These are phyloP conservation scores for Fagus sylvatica DNA, from an alignment of 306 rosid species.

Conservation along the genomic window DNA sequence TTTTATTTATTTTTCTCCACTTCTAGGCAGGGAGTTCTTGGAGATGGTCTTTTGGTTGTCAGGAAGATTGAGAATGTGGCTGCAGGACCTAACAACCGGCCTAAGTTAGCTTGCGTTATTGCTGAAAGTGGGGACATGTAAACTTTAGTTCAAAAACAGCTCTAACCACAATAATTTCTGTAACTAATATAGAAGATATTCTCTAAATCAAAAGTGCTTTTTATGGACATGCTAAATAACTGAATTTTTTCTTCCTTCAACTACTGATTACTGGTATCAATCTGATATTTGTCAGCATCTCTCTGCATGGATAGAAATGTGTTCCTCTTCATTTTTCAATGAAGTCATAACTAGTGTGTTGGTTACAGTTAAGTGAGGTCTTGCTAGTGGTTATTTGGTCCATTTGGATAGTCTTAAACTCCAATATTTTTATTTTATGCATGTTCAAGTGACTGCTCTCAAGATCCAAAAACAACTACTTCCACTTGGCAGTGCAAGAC, in stretches of 20 bases:
- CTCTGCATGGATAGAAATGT: not conserved
- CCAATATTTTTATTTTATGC: too few species aligned
- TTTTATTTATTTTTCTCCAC: not conserved
- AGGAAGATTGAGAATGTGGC: constrained; percentile 98
- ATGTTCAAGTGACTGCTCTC: too few species aligned
- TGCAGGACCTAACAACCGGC: constrained; percentile 86
- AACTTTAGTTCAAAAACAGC: constrained; percentile 10
- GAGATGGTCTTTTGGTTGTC: constrained; percentile 95
- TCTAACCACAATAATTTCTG: constrained; percentile 10
- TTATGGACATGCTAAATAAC: not conserved
- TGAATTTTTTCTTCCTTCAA: not conserved
- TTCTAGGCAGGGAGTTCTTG: constrained; percentile 81
- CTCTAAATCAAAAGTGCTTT: not conserved
- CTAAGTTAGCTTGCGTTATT: constrained; percentile 75
- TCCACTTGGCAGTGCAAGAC: too few species aligned
- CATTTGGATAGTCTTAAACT: too few species aligned
- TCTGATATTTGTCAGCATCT: not conserved
- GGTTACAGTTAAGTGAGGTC: not conserved
- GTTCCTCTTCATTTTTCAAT: not conserved
- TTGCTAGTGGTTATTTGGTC: too few species aligned
- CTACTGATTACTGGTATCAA: not conserved
- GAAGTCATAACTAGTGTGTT: too few species aligned
- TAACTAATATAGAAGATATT: constrained; percentile 4
- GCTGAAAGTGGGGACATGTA: constrained; percentile 98
- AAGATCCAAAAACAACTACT: too few species aligned